A percentile compares a stretch with the other conserved stretches of the same genome.
Evolutionary conservation across 2,329 filamentous ascomycete genomes (phyloP).

Genomic region (Aspergillus phoenicis): DNA sequence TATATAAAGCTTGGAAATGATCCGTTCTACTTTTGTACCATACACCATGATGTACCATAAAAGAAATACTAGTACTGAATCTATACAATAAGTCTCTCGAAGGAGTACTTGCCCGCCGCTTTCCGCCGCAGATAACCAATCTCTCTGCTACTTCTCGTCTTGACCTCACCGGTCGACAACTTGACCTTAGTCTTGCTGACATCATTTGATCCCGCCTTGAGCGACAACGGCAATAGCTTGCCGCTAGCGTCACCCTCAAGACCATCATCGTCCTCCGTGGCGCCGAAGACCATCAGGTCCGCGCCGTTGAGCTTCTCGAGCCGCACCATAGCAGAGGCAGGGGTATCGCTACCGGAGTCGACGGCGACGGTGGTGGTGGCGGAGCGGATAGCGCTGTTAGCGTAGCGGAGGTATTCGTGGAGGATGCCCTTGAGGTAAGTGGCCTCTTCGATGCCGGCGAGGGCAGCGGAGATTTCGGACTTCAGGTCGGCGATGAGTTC

Average conservation of each 20-base stretch:
- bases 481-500: constrained; percentile 52
- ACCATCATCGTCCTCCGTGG: constrained; percentile 33
- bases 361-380: background rate
- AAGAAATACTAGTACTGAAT: background rate
- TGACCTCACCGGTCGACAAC: constrained; percentile 70
- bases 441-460: constrained; percentile 52
- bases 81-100: constrained; percentile 74
- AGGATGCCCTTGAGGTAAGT: constrained; percentile 51
- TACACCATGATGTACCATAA: background rate
- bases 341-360: constrained; percentile 1
- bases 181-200: constrained; percentile 51
- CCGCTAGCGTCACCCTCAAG: constrained; percentile 36
- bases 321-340: constrained; percentile 30
- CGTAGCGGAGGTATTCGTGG: constrained; percentile 49
- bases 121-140: constrained; percentile 76
- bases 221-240: constrained; percentile 69
- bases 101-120: constrained; percentile 78
- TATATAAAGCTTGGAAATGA: background rate
- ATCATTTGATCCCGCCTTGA: constrained; percentile 59
- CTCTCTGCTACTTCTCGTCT: constrained; percentile 70
- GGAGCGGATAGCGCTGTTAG: constrained; percentile 30
- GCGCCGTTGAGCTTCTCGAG: constrained; percentile 45
- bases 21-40: constrained; percentile 5
- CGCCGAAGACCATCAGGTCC: constrained; percentile 37
- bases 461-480: constrained; percentile 51